Percentiles rank a stretch among this genome's conserved stretches.
Conservation (phyloP, 768 basidiomycete species). For the Leucosporidium creatinivorum region DNA sequence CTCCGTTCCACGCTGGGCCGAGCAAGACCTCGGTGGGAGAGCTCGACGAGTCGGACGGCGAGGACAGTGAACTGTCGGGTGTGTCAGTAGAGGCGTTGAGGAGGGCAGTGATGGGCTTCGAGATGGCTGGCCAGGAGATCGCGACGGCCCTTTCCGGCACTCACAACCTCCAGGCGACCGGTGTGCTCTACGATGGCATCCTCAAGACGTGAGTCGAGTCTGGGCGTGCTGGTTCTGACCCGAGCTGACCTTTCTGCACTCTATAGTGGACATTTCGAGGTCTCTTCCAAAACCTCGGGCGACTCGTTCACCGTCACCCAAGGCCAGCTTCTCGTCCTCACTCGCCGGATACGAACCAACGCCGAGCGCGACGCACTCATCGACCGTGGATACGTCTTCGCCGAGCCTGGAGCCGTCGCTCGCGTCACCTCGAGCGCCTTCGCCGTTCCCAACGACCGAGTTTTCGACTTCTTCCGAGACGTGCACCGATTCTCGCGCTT, state of each 20-base stretch:
- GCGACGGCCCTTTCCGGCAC: slow-evolving; percentile 5
- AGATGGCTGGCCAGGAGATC: slow-evolving; percentile 27
- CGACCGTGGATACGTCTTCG: slow-evolving; percentile 23
- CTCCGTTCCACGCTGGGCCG: too few relatives aligned
- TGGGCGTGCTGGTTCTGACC: too few relatives aligned
- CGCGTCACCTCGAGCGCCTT: slow-evolving; percentile 22
- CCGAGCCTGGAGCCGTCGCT: slow-evolving; percentile 23
- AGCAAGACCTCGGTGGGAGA: neutral
- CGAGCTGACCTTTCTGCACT: neutral
- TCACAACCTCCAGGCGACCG: slow-evolving; percentile 8
- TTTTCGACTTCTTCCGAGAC: slow-evolving; percentile 29
- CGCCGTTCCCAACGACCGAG: slow-evolving; percentile 23
- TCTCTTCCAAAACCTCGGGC: slow-evolving; percentile 18
- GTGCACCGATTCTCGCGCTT: slow-evolving; percentile 25
- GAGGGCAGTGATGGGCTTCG: slow-evolving; percentile 17
- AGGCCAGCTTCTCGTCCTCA: slow-evolving; percentile 30
- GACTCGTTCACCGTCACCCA: slow-evolving; percentile 27
- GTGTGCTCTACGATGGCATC: slow-evolving; percentile 24
- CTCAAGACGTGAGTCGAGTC: slow-evolving; percentile 21
- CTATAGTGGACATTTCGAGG: slow-evolving; percentile 25
- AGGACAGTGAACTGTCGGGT: neutral
- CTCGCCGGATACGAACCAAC: slow-evolving; percentile 19
- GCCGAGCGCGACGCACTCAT: slow-evolving; percentile 26
- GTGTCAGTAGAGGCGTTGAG: neutral
- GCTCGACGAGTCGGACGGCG: neutral